These are phyloP conservation scores for Fusarium buxicola DNA, from an alignment of 2,329 filamentous ascomycete genomes.

Conservation along the genomic window DNA sequence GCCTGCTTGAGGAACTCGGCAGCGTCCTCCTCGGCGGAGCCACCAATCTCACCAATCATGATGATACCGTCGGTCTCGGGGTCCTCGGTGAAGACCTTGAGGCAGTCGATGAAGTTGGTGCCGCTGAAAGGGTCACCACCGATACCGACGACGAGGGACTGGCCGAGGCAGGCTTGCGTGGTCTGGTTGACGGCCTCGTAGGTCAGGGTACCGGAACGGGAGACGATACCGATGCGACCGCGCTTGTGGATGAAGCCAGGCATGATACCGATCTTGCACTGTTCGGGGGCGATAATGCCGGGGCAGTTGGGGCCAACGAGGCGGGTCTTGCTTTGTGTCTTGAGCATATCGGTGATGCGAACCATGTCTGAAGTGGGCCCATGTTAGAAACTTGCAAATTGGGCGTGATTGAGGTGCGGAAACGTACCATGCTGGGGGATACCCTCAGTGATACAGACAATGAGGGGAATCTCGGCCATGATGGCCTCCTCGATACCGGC, in stretches of 20 bases:
- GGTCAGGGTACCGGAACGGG: slow-evolving; percentile 95
- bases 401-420: slow-evolving; percentile 12
- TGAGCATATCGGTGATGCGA: slow-evolving; percentile 96
- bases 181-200: slow-evolving; percentile 99
- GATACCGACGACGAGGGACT: slow-evolving; percentile 98
- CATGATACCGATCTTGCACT: slow-evolving; percentile 99
- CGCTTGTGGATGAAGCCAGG: slow-evolving; percentile 99
- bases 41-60: slow-evolving; percentile 99
- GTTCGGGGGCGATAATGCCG: slow-evolving; percentile 92
- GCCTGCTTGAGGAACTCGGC: slow-evolving; percentile 93
- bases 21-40: slow-evolving; percentile 96
- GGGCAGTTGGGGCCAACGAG: slow-evolving; percentile 98
- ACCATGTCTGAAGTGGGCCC: slow-evolving; percentile 82
- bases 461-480: slow-evolving; percentile 89
- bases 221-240: slow-evolving; percentile 98
- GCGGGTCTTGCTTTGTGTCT: slow-evolving; percentile 96
- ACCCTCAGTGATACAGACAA: slow-evolving; percentile 98
- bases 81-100: slow-evolving; percentile 96
- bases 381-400: slow-evolving; percentile 27
- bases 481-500: slow-evolving; percentile 97
- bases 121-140: slow-evolving; percentile 98
- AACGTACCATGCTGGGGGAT: slow-evolving; percentile 92
- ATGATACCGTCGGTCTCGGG: slow-evolving; percentile 98
- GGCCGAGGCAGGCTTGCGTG: slow-evolving; percentile 93
- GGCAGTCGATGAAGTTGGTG: slow-evolving; percentile 99